Percentiles rank a stretch among this genome's conserved stretches.
phyloP scores from a whole-genome alignment of 352 stramenopile genomes.

The Phytophthora megakarya region DNA sequence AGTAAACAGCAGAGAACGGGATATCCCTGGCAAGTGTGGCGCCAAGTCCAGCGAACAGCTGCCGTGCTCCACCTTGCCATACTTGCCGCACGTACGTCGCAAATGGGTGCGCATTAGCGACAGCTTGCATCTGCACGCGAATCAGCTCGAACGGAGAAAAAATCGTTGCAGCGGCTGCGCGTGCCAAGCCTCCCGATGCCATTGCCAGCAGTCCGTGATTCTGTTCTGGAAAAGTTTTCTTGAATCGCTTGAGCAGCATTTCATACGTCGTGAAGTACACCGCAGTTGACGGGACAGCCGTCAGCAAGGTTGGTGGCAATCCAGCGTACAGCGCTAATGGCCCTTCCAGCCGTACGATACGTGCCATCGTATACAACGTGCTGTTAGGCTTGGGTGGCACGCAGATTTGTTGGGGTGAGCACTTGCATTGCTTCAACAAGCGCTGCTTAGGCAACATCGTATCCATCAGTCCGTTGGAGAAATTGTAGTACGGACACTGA shows the following conservation, averaged over 20 bases:
- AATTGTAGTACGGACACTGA: slow-evolving; percentile 74
- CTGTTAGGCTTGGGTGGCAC: slow-evolving; percentile 43
- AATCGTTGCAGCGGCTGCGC: slow-evolving; percentile 60
- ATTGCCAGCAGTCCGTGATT: slow-evolving; percentile 53
- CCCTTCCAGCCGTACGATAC: slow-evolving; percentile 67
- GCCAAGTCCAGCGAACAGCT: slow-evolving; percentile 75
- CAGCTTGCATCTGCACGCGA: slow-evolving; percentile 84
- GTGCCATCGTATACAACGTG: slow-evolving; percentile 65
- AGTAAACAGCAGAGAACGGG: slow-evolving; percentile 96
- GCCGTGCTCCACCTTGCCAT: slow-evolving; percentile 43
- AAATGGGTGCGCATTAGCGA: slow-evolving; percentile 61
- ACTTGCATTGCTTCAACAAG: slow-evolving; percentile 62
- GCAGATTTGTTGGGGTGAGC: slow-evolving; percentile 52
- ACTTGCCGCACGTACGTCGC: slow-evolving; percentile 44
- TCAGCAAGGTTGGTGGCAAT: slow-evolving; percentile 89
- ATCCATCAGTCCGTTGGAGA: slow-evolving; percentile 84
- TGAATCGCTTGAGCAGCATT: slow-evolving; percentile 49
- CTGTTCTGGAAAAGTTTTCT: slow-evolving; percentile 42
- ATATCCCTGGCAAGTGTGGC: slow-evolving; percentile 94
- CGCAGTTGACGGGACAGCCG: slow-evolving; percentile 92
- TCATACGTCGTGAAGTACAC: slow-evolving; percentile 96
- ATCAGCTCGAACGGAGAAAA: slow-evolving; percentile 90
- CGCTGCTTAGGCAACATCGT: slow-evolving; percentile 75
- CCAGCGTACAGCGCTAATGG: slow-evolving; percentile 78
- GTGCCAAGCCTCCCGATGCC: slow-evolving; percentile 53